Evolutionary conservation across 306 rosid genomes (phyloP).

Genomic region (Quercus bicolor): DNA sequence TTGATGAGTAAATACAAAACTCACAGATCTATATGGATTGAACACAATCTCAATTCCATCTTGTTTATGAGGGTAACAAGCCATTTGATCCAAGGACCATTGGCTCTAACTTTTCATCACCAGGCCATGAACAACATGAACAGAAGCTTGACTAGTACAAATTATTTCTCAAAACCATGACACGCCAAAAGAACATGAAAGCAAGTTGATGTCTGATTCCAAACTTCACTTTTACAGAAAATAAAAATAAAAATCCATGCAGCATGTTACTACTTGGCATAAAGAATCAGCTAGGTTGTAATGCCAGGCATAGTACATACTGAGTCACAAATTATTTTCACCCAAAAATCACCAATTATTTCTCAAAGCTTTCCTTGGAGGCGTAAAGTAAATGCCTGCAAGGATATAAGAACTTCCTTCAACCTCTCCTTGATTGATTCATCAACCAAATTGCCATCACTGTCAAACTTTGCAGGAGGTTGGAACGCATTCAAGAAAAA

Average conservation of each 20-base stretch:
- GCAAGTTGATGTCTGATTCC: neutral
- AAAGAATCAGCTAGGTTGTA: neutral
- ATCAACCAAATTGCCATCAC: constrained; percentile 65
- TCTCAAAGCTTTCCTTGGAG: constrained; percentile 34
- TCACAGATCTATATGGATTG: too few species aligned
- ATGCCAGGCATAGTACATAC: neutral
- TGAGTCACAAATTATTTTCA: neutral
- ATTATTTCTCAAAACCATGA: too few species aligned
- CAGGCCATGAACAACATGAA: too few species aligned
- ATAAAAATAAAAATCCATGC: neutral
- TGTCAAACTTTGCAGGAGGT: constrained; percentile 69
- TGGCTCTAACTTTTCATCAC: too few species aligned
- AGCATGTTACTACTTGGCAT: neutral
- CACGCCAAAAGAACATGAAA: neutral
- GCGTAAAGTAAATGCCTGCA: constrained; percentile 45
- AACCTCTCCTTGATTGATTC: constrained; percentile 36
- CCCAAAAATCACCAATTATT: neutral
- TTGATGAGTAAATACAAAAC: too few species aligned
- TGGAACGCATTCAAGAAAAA: constrained; percentile 57
- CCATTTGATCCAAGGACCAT: too few species aligned
- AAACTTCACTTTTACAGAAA: neutral
- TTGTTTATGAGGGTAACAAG: too few species aligned
- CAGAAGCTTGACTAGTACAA: too few species aligned
- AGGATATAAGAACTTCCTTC: constrained; percentile 48
- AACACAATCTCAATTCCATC: too few species aligned